Base-by-base conservation (phyloP, 2,329 filamentous ascomycete genomes). In the Xylariaceae sp. region DNA sequence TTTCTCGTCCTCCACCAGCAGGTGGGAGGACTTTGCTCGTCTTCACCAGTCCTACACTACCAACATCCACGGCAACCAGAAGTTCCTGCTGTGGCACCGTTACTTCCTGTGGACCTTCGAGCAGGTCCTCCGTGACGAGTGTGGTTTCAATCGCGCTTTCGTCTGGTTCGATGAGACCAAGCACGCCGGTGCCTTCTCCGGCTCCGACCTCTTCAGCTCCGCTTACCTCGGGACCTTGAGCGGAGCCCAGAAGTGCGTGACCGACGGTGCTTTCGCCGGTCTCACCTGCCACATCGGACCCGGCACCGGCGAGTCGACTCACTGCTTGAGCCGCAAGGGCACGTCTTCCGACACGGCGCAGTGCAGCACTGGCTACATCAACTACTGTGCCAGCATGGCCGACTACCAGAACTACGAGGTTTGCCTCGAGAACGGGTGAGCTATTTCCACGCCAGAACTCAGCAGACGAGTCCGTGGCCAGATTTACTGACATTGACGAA, bases 111-210 rank as follows among this genome's bases (percentile, higher is more conserved):
- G 47, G 46, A 33, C 31, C n/a, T 56, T 56, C 12, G 54, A 56
- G 32, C 52, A 56, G 19, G 54, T 45, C 18, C 15, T 56, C 47
- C 54, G 54, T 18, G 44, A 42, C 18, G 54, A 54, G 18, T 56
- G 54, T 17, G 44, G 45, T 10, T 56, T 54, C n/a, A 14, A 47
- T 39, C 44, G 46, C 12, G 49, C 54, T 17, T 49, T 56, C 19
- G 45, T 52, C 19, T 56, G 54, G 54, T 56, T 56, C 17, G 54
- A 56, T 40, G 54, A 56, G 52, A 54, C 52, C 35, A 56, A 56
- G 49, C 54, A 56, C 19, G 17, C 54, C 1, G 54, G 54, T 19
- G 46, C 48, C 27, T 56, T 54, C 40, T 47, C 52, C 2, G 12
- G 30, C 7, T 56, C 54, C 0, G 54, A 56, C 15, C 32, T 44